Evolutionary conservation across 176 grass and related monocot species (phyloP).

Genomic region (Paspalum vaginatum): DNA sequence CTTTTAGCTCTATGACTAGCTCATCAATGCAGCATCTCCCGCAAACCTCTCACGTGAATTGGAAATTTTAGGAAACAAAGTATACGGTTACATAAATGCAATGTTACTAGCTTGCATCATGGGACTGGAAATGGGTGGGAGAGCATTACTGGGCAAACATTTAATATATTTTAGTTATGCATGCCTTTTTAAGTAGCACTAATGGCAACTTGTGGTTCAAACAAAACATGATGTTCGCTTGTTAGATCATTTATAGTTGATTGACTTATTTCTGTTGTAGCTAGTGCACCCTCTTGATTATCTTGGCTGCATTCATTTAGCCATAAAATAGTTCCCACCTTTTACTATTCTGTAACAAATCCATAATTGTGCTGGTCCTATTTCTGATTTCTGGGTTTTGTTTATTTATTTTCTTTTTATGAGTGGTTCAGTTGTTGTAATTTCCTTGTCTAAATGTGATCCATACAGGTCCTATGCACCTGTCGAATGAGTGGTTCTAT

Average conservation of each 20-base stretch:
- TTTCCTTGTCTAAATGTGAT: background rate
- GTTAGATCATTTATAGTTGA: background rate
- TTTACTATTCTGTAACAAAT: background rate
- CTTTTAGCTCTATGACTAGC: background rate
- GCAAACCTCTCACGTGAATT: constrained; percentile 20
- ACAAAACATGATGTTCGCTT: background rate
- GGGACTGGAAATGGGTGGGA: background rate
- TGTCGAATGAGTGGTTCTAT: too few relatives aligned
- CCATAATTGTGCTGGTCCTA: background rate
- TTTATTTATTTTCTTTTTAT: background rate
- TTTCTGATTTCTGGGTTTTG: background rate
- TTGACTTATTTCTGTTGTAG: background rate
- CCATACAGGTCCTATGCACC: background rate
- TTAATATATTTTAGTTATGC: background rate
- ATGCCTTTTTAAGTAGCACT: background rate
- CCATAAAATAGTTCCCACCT: background rate
- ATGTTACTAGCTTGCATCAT: background rate
- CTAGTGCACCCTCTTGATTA: background rate
- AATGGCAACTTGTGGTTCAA: background rate
- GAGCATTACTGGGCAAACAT: background rate
- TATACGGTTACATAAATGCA: background rate
- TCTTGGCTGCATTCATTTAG: background rate
- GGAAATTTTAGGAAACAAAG: constrained; percentile 15
- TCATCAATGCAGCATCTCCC: background rate
- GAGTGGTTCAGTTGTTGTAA: background rate